These are phyloP conservation scores for Aspergillus calidoustus DNA, from an alignment of 2,329 filamentous ascomycete species.

Conservation along the genomic window DNA sequence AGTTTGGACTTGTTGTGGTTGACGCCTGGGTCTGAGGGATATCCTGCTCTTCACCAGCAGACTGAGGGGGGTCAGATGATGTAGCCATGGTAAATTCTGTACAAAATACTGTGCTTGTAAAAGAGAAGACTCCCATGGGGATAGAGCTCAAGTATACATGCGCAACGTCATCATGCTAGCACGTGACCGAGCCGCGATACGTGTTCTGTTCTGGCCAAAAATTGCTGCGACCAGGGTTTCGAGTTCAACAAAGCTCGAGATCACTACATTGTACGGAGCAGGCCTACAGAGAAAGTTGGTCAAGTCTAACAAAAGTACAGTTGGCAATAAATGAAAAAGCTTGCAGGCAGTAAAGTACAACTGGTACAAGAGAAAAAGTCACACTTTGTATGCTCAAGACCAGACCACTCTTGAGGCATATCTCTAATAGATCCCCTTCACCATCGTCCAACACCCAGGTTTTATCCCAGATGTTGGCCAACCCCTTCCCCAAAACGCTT, in stretches of 20 bases:
- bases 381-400: conserved; percentile 52
- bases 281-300: not conserved
- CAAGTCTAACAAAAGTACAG: conserved; percentile 28
- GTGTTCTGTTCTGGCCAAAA: not conserved
- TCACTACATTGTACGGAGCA: not conserved
- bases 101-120: not conserved
- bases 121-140: not conserved
- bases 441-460: conserved; percentile 33
- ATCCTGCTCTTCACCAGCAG: not conserved
- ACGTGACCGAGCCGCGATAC: not conserved
- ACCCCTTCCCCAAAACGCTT: conserved; percentile 32
- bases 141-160: not conserved
- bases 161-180: conserved; percentile 5
- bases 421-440: conserved; percentile 44
- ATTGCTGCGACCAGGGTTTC: not conserved
- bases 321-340: conserved; percentile 45
- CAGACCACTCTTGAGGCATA: conserved; percentile 49
- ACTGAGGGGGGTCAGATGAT: not conserved
- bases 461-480: conserved; percentile 34
- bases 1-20: conserved; percentile 6
- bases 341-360: conserved; percentile 56
- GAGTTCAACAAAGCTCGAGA: not conserved
- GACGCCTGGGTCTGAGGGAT: conserved; percentile 1
- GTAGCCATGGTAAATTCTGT: conserved; percentile 9
- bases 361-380: conserved; percentile 49